phyloP scores from a whole-genome alignment of 148 eudicot genomes.

The Camellia lanceoleosa region DNA sequence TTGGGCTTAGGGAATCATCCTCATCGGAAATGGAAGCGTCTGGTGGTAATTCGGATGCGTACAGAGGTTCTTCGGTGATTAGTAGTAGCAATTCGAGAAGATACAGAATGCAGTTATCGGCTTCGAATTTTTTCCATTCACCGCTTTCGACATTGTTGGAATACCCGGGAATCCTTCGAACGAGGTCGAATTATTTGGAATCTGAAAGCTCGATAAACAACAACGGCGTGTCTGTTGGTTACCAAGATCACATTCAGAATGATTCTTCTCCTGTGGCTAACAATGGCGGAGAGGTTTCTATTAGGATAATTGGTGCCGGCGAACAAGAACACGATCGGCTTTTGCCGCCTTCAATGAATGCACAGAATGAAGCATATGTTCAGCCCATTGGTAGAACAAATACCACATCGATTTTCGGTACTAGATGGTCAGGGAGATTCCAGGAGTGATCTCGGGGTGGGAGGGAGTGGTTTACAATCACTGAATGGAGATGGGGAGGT shows the following conservation, averaged over 20 bases:
- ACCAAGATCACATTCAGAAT: slow-evolving; percentile 14
- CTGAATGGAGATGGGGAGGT: too few species aligned
- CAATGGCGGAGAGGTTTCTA: slow-evolving; percentile 61
- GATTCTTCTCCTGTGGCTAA: slow-evolving; percentile 24
- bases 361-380: slow-evolving; percentile 29
- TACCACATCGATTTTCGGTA: too few species aligned
- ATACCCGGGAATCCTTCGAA: slow-evolving; percentile 62
- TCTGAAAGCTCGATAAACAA: slow-evolving; percentile 27
- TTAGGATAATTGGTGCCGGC: slow-evolving; percentile 57
- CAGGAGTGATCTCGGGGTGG: too few species aligned
- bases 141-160: slow-evolving; percentile 65
- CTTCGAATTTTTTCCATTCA: slow-evolving; percentile 62
- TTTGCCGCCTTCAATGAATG: slow-evolving; percentile 17
- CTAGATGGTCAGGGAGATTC: too few species aligned
- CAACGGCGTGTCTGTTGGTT: slow-evolving; percentile 6
- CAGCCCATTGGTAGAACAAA: not conserved
- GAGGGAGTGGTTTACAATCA: too few species aligned
- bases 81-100: slow-evolving; percentile 36
- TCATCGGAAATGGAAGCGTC: slow-evolving; percentile 51
- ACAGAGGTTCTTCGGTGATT: slow-evolving; percentile 30
- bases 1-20: slow-evolving; percentile 40
- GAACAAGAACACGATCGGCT: slow-evolving; percentile 45
- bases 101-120: slow-evolving; percentile 47
- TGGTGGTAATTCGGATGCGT: slow-evolving; percentile 47
- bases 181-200: slow-evolving; percentile 37